Base-by-base conservation (phyloP, 1,139 yeast genomes). In the Arxiozyma slooffiae region DNA sequence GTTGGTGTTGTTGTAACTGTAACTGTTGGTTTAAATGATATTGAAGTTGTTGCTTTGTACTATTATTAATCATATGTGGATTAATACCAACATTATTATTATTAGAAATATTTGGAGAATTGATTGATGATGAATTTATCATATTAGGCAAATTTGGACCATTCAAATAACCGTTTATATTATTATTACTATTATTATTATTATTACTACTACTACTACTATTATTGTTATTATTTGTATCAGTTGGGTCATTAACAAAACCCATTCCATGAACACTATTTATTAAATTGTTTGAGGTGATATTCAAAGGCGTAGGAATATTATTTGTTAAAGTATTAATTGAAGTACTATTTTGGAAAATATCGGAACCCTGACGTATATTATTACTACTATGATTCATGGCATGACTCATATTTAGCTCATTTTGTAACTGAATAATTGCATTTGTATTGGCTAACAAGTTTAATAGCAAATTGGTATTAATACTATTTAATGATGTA, bases 1-100 rank as follows among this genome's bases (percentile, higher is more conserved):
- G 52, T 41, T 52, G 53, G 47, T 52, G 58, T 26, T 49, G 60
- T 47, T 53, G 60, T 42, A 52, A 50, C 48, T 56, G 61, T 43
- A 57, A 52, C 40, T 56, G 60, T 42, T 58, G 57, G 34, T 49
- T 54, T 21, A 50, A 50, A 43, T 51, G 54, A 38, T 56, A 56
- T 47, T 57, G 60, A 21, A 53, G 39, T 39, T 56, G 57, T 30
- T 54, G 54, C 44, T 48, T 56, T n/a, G 47, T 23, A 45, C 30
- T 45, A n/a, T 45, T 20, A 40, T 21, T 21, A 46, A 21, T 46
- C 14, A 18, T 45, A 24, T 26, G 26, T 17, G 26, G 38, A n/a
- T 22, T 45, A 24, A 20, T 24, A 38, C 23, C 41, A 44, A 18
- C 18, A 38, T 37, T 44, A 26, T 38, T 45, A 45, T 45, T 45